These are phyloP conservation scores for Inonotus hispidus DNA, from an alignment of 1,284 basidiomycete genomes.

Conservation along the genomic window DNA sequence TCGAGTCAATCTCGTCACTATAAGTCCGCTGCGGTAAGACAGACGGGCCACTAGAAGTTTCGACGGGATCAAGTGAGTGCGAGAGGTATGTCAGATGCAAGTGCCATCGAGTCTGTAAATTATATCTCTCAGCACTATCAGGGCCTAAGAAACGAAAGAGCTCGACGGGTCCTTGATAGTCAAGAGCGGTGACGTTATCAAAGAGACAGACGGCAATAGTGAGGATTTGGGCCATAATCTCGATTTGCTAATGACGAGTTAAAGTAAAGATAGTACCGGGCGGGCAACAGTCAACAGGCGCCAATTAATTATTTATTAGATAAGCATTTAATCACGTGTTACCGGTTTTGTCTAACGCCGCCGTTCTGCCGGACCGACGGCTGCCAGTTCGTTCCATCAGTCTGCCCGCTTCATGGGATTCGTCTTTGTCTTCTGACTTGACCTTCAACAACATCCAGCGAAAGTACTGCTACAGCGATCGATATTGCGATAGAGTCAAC, in stretches of 20 bases:
- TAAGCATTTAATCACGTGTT: too few relatives aligned
- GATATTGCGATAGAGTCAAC: background rate
- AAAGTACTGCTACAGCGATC: background rate
- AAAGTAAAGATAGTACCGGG: background rate
- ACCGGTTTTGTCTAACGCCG: too few relatives aligned
- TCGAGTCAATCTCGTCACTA: conserved; percentile 18
- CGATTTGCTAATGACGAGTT: too few relatives aligned
- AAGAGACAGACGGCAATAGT: conserved; percentile 29
- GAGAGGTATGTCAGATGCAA: conserved; percentile 23
- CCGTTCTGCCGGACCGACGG: too few relatives aligned
- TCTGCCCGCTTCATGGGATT: too few relatives aligned
- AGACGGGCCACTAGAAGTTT: conserved; percentile 19
- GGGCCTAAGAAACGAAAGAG: conserved; percentile 27
- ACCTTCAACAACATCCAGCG: background rate
- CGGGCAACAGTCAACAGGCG: too few relatives aligned
- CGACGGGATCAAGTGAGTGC: conserved; percentile 22
- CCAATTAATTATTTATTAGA: too few relatives aligned
- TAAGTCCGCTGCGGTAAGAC: conserved; percentile 23
- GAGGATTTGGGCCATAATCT: conserved; percentile 5
- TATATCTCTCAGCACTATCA: conserved; percentile 21
- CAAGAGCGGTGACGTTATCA: conserved; percentile 26
- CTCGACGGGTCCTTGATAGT: conserved; percentile 31
- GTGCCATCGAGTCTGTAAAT: background rate
- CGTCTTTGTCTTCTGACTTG: too few relatives aligned
- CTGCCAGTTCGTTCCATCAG: too few relatives aligned